Base-by-base conservation (phyloP, 176 grass and related monocot genomes). In the Cymbopogon citratus region DNA sequence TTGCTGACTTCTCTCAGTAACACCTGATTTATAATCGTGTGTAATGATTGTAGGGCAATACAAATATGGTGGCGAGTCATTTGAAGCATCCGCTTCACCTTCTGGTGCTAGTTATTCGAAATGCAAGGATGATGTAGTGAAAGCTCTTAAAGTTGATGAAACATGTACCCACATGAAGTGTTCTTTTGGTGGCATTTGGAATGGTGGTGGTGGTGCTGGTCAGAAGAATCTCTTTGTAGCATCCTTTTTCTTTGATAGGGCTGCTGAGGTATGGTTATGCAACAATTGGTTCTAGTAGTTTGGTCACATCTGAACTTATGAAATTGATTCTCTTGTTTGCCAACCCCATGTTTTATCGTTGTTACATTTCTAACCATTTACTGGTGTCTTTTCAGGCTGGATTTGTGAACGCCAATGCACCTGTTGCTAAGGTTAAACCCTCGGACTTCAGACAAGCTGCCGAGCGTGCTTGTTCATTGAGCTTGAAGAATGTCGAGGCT, bases 191-290 rank as follows among this genome's bases (percentile, higher is more conserved):
- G 96, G 96, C 64, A 83, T 95, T 61, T 98, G 96, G 96, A 98
- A 98, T 62, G 96, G 96, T 80, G 96, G 96, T 35, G 96, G 96
- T 74, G 96, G 96, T 54, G 90, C 81, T 84, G 92, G 96, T 13
- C 96, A 95, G 85, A 98, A 93, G 77, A 98, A 98, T 85, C 70
- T 98, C 12, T 98, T 98, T 84, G 96, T 98, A 23, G 96, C 96
- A 27, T 98, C 96, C 0, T 98, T 98, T 86, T 98, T 98, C 92
- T 98, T 93, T 77, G 96, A 98, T 46, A 89, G 96, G 71, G 96
- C 96, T 82, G 92, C 92, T 80, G 92, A 98, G 91, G 96, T 98
- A 75, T 85, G 59, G 35, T 49, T 87, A 18, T n/a, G 18, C 5
- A 5, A 16, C 28, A 66, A 23, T 13, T 89, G 56, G 68, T 84